These are phyloP conservation scores for Pluteus cervinus DNA, from an alignment of 768 basidiomycete species.

Conservation along the genomic window DNA sequence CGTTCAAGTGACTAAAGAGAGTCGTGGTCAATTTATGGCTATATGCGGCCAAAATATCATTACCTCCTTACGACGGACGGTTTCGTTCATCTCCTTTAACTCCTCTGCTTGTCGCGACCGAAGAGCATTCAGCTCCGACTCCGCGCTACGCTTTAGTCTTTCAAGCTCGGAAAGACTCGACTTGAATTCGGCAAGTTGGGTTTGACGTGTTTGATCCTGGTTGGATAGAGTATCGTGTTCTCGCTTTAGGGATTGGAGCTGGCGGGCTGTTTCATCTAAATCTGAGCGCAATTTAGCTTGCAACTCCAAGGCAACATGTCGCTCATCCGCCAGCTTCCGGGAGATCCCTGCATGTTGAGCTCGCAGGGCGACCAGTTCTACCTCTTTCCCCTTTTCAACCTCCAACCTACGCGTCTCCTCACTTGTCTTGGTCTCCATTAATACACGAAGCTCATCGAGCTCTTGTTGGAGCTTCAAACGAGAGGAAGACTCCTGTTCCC, in stretches of 20 bases:
- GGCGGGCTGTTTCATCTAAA: constrained; percentile 55
- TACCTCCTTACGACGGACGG: constrained; percentile 70
- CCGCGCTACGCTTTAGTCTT: constrained; percentile 58
- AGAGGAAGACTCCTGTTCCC: constrained; percentile 33
- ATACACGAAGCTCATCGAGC: constrained; percentile 78
- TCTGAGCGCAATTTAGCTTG: constrained; percentile 76
- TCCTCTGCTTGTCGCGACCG: constrained; percentile 62
- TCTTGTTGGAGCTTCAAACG: constrained; percentile 71
- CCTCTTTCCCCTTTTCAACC: constrained; percentile 82
- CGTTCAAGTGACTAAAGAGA: constrained; percentile 62
- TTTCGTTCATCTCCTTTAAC: constrained; percentile 58
- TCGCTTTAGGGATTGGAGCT: constrained; percentile 52
- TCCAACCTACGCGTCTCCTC: constrained; percentile 83
- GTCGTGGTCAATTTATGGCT: too few relatives aligned
- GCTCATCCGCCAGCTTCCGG: constrained; percentile 59
- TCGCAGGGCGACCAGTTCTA: constrained; percentile 73
- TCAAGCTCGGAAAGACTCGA: constrained; percentile 50
- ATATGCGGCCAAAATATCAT: too few relatives aligned
- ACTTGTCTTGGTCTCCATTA: constrained; percentile 78
- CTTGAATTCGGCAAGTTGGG: constrained; percentile 44
- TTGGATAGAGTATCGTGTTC: constrained; percentile 61
- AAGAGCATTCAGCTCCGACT: constrained; percentile 70
- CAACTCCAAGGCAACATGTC: constrained; percentile 52
- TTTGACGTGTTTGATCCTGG: constrained; percentile 46
- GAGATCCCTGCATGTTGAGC: constrained; percentile 56